These are phyloP conservation scores for Aspergillus panamensis DNA, from an alignment of 495 filamentous ascomycete genomes.

Conservation along the genomic window DNA sequence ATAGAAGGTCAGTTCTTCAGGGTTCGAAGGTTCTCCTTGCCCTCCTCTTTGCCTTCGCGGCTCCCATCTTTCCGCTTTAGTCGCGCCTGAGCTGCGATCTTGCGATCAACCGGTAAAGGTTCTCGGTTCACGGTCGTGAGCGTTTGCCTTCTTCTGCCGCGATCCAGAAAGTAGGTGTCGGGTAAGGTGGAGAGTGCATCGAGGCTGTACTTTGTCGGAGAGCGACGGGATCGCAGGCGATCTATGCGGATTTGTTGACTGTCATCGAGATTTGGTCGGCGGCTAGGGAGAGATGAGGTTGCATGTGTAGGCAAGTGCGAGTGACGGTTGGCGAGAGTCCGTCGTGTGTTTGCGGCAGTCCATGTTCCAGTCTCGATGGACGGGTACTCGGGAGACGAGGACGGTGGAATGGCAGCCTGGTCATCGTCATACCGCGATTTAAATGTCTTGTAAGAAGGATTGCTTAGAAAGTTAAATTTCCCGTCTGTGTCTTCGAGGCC, in stretches of 20 bases:
- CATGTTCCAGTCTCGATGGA: constrained; percentile 27
- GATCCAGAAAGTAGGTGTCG: constrained; percentile 29
- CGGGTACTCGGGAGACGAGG: constrained; percentile 34
- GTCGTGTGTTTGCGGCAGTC: constrained; percentile 19
- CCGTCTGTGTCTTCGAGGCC: constrained; percentile 30
- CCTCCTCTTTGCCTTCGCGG: constrained; percentile 27
- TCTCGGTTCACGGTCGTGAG: constrained; percentile 34
- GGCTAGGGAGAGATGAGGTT: constrained; percentile 22
- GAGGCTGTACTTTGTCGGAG: constrained; percentile 24
- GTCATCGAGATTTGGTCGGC: constrained; percentile 21
- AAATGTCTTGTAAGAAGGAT: constrained; percentile 28
- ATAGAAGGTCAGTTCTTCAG: constrained; percentile 4
- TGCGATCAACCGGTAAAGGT: constrained; percentile 55
- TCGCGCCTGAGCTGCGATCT: constrained; percentile 60
- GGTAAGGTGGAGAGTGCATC: constrained; percentile 20
- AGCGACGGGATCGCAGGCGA: constrained; percentile 20
- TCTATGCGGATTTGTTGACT: constrained; percentile 20
- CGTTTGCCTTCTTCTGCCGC: constrained; percentile 35
- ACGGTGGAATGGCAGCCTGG: constrained; percentile 25
- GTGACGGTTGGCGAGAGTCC: constrained; percentile 25
- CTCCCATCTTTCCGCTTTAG: constrained; percentile 52
- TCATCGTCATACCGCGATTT: constrained; percentile 14
- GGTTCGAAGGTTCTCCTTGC: constrained; percentile 32
- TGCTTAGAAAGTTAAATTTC: constrained; percentile 30
- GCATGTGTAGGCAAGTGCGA: constrained; percentile 20